These are phyloP conservation scores for Crotalaria pallida DNA, from an alignment of 306 rosid genomes.

Conservation along the genomic window DNA sequence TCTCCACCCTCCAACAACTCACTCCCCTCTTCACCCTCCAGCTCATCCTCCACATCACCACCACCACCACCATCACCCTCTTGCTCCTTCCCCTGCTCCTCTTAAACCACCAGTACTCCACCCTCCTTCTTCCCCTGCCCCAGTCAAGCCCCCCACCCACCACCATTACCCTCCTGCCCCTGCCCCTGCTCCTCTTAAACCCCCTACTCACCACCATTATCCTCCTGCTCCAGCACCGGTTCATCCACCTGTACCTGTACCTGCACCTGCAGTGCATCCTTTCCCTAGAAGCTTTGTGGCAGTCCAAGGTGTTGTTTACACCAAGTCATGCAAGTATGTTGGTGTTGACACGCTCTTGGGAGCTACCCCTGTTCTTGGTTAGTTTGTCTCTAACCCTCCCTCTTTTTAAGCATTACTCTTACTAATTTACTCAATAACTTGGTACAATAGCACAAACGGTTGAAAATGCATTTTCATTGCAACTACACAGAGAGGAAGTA, in stretches of 20 bases:
- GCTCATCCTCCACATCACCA: background rate
- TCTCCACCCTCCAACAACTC: constrained; percentile 4
- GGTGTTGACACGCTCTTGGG: constrained; percentile 43
- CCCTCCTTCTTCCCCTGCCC: background rate
- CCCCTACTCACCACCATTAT: background rate
- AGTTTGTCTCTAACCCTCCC: constrained; percentile 37
- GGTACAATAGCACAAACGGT: no score
- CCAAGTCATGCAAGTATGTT: constrained; percentile 57
- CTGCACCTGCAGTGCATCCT: constrained; percentile 22
- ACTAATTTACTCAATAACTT: no score
- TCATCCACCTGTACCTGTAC: background rate
- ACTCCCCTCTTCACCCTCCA: constrained; percentile 14
- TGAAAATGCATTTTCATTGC: no score
- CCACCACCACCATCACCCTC: constrained; percentile 30
- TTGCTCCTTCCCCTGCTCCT: constrained; percentile 6
- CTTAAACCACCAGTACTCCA: constrained; percentile 11
- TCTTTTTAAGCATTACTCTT: no score
- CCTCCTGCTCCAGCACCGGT: background rate
- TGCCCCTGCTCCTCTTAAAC: background rate
- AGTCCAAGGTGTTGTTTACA: constrained; percentile 65
- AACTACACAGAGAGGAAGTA: no score
- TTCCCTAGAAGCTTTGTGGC: constrained; percentile 47
- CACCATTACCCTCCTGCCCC: background rate
- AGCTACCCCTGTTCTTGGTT: constrained; percentile 45
- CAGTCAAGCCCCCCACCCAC: constrained; percentile 12